Conservation (phyloP, 2,329 filamentous ascomycete genomes). For the Ploettnerulaceae sp. region DNA sequence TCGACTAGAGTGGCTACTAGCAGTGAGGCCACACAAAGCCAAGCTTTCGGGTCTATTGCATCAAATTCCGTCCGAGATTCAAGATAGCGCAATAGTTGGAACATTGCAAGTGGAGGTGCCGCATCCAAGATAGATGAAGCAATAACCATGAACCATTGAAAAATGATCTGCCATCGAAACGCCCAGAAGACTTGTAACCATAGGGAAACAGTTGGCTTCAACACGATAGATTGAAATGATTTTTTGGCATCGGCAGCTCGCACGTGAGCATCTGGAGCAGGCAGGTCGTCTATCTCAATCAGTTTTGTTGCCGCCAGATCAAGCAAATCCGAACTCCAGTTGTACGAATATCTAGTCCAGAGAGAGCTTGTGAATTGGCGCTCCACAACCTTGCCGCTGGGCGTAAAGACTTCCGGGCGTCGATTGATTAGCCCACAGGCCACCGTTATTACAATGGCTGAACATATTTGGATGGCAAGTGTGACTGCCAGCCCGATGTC, state of each 20-base stretch:
- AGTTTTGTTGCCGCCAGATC: conserved; percentile 50
- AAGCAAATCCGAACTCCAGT: conserved; percentile 57
- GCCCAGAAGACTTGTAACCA: conserved; percentile 52
- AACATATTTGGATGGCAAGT: conserved; percentile 7
- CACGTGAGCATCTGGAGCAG: conserved; percentile 45
- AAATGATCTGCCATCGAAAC: conserved; percentile 41
- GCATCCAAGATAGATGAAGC: conserved; percentile 17
- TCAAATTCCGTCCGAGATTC: conserved; percentile 17
- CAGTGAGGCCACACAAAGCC: conserved; percentile 39
- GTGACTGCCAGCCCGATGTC: conserved; percentile 7
- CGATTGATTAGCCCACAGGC: conserved; percentile 45
- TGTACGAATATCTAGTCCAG: conserved; percentile 57
- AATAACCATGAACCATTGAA: conserved; percentile 18
- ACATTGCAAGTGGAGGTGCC: conserved; percentile 21
- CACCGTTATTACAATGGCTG: conserved; percentile 5
- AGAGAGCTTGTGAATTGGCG: conserved; percentile 54
- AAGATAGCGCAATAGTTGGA: conserved; percentile 23
- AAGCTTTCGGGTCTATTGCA: conserved; percentile 15
- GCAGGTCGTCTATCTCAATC: conserved; percentile 55
- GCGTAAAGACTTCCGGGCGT: conserved; percentile 58
- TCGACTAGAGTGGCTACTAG: conserved; percentile 10
- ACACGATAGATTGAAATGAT: conserved; percentile 44
- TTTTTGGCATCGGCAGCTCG: conserved; percentile 45
- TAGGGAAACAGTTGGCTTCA: conserved; percentile 43
- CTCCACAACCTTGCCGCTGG: conserved; percentile 45